phyloP scores from a whole-genome alignment of 345 rosid genomes.

The Syzygium oleosum region DNA sequence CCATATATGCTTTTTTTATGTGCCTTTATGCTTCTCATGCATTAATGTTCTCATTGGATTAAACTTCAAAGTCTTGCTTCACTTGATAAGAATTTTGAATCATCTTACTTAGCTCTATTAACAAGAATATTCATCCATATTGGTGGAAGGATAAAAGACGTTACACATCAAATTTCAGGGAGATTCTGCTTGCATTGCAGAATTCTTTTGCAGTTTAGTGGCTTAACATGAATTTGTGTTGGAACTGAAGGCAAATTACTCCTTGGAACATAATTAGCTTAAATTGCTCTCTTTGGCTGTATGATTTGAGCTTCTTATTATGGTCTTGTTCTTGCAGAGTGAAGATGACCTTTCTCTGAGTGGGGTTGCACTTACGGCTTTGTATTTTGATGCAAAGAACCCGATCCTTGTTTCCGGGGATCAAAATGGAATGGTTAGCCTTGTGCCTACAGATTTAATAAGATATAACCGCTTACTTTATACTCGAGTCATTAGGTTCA shows the following conservation, averaged over 20 bases:
- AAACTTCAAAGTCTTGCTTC: neutral
- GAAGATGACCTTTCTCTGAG: conserved; percentile 61
- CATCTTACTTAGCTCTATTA: neutral
- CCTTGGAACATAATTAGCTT: neutral
- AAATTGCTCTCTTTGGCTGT: neutral
- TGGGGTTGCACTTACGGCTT: conserved; percentile 53
- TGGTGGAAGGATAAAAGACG: neutral
- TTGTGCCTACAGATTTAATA: neutral
- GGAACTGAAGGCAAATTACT: neutral
- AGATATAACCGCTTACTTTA: neutral
- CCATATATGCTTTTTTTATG: neutral
- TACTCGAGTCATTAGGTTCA: neutral
- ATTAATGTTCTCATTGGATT: neutral
- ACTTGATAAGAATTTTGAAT: neutral
- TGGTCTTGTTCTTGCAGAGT: conserved; percentile 34
- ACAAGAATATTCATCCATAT: neutral
- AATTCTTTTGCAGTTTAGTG: neutral
- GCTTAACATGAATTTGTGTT: neutral
- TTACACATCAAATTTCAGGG: neutral
- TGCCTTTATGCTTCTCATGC: neutral
- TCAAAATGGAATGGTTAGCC: conserved; percentile 62
- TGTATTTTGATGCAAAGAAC: conserved; percentile 46
- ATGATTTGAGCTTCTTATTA: neutral
- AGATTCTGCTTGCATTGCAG: neutral
- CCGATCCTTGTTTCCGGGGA: conserved; percentile 74